Evolutionary conservation across 768 basidiomycete species (phyloP).

Genomic region (Mycena rosella): DNA sequence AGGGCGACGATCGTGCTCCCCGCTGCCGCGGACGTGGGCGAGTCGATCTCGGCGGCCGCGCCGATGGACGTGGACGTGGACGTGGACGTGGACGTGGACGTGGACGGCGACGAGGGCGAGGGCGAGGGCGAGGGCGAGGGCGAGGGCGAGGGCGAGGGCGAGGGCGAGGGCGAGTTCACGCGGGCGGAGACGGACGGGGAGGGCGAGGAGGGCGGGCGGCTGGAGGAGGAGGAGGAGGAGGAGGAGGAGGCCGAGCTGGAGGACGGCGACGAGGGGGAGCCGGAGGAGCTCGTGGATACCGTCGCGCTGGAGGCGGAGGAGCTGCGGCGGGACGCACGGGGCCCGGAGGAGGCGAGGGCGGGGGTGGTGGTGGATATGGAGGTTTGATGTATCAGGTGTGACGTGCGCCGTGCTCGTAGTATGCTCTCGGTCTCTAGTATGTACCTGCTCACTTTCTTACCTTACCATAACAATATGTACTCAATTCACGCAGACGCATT

Average conservation of each 20-base stretch:
- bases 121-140: conserved; percentile 39
- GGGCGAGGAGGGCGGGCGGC: conserved; percentile 45
- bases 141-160: conserved; percentile 41
- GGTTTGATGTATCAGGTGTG: conserved; percentile 11
- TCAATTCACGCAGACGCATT: no score
- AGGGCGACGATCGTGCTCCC: conserved; percentile 45
- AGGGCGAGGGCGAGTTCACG: conserved; percentile 43
- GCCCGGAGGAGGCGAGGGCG: conserved; percentile 53
- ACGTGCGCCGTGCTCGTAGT: no score
- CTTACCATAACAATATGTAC: no score
- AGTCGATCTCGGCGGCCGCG: conserved; percentile 46
- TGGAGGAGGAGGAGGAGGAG: conserved; percentile 35
- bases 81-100: no score
- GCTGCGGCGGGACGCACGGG: conserved; percentile 51
- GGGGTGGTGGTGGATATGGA: conserved; percentile 12
- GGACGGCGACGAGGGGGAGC: conserved; percentile 54
- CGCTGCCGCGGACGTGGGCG: conserved; percentile 45
- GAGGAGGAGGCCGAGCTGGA: conserved; percentile 53
- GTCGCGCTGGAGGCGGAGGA: conserved; percentile 62
- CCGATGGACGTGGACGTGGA: conserved; percentile 47
- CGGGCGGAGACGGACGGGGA: conserved; percentile 32
- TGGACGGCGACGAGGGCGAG: no score
- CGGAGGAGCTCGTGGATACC: conserved; percentile 56
- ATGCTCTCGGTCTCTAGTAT: no score
- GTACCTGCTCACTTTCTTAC: no score